phyloP scores from a whole-genome alignment of 2,329 filamentous ascomycete species.

The Ophiostoma sp. region DNA sequence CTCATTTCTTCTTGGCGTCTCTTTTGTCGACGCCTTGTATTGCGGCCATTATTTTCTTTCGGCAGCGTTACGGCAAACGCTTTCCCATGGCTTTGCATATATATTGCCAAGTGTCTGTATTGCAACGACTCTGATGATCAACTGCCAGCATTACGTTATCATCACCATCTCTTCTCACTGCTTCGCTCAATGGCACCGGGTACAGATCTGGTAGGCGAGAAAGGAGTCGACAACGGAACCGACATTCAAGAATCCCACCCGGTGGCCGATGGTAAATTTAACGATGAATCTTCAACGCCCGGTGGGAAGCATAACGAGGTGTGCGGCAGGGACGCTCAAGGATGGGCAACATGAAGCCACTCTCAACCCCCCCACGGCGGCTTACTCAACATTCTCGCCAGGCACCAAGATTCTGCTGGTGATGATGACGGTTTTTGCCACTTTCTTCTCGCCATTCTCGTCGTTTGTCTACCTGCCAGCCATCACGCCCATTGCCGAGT shows the following conservation, averaged over 20 bases:
- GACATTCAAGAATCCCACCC: background rate
- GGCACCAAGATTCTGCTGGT: conserved; percentile 31
- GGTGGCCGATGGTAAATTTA: background rate
- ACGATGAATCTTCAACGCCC: background rate
- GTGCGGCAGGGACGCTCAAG: background rate
- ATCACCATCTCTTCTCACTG: background rate
- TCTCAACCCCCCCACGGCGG: background rate
- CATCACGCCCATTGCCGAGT: conserved; percentile 38
- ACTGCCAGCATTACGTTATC: background rate
- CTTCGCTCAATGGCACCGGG: background rate
- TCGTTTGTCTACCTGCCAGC: conserved; percentile 44
- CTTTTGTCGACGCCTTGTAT: background rate
- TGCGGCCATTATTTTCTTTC: background rate
- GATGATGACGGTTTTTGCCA: conserved; percentile 31
- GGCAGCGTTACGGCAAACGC: background rate
- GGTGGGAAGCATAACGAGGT: background rate
- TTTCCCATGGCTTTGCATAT: background rate
- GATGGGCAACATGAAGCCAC: background rate
- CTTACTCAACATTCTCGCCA: conserved; percentile 30
- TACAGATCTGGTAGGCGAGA: background rate
- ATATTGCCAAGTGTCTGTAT: background rate
- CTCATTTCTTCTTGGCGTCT: background rate
- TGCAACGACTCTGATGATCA: background rate
- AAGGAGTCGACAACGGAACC: background rate
- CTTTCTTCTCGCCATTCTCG: conserved; percentile 33